Conservation (phyloP, 169 alveolate species). For the Babesia caballi region DNA sequence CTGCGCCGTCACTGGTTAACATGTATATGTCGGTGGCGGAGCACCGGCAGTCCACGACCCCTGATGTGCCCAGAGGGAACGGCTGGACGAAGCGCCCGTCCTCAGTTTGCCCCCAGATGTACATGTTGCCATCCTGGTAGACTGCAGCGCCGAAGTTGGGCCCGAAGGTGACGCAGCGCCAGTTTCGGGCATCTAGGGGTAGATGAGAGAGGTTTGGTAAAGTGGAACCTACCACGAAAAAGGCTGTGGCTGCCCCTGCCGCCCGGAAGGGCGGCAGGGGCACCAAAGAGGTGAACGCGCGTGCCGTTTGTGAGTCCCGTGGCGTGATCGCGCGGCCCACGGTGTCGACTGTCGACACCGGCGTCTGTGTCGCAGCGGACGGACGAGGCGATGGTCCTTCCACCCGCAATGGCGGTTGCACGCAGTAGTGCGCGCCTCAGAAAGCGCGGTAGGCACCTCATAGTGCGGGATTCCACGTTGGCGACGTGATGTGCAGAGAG, state of each 20-base stretch:
- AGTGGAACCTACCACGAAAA: slow-evolving; percentile 6
- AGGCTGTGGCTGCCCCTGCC: slow-evolving; percentile 23
- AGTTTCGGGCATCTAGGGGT: neutral
- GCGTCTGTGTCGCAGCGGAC: neutral
- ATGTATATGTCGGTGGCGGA: slow-evolving; percentile 41
- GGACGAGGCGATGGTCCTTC: neutral
- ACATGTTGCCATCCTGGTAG: slow-evolving; percentile 7
- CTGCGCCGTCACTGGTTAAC: slow-evolving; percentile 29
- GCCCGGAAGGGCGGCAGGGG: slow-evolving; percentile 32
- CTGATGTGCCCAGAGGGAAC: neutral
- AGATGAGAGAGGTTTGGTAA: neutral
- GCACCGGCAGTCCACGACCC: slow-evolving; percentile 37
- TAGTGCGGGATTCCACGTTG: neutral
- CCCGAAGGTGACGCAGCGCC: slow-evolving; percentile 51
- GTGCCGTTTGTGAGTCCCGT: too few relatives aligned
- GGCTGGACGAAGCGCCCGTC: slow-evolving; percentile 19
- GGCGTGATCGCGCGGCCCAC: too few relatives aligned
- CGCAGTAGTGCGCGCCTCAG: neutral
- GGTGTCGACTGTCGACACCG: too few relatives aligned
- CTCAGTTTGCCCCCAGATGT: slow-evolving; percentile 51
- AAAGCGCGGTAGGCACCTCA: neutral
- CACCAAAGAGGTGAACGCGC: slow-evolving; percentile 41
- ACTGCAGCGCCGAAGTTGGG: slow-evolving; percentile 59
- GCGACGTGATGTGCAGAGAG: neutral
- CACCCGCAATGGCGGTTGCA: neutral